Conservation (phyloP, 495 filamentous ascomycete genomes). For the Symbiotaphrina buchneri region DNA sequence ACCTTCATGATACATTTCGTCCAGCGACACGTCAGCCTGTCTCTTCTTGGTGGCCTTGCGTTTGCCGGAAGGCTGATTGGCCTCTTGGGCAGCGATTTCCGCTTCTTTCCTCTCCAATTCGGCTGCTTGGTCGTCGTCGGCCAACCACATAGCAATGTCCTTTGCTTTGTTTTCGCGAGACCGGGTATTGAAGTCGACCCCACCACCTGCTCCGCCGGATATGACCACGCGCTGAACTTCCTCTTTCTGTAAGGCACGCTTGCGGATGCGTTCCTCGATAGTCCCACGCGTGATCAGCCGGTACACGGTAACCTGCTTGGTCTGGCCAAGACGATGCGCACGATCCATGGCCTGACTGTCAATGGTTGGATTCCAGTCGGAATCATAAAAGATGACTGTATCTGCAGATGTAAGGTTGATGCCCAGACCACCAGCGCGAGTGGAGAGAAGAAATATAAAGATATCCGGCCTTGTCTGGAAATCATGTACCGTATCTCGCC, state of each 20-base stretch:
- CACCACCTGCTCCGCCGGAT: slow-evolving; percentile 58
- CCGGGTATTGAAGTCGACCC: slow-evolving; percentile 85
- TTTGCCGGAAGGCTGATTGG: slow-evolving; percentile 33
- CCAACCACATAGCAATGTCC: slow-evolving; percentile 92
- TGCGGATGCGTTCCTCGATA: slow-evolving; percentile 96
- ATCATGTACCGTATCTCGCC: slow-evolving; percentile 87
- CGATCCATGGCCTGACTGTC: slow-evolving; percentile 98
- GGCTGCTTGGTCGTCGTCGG: slow-evolving; percentile 84
- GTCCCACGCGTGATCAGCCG: slow-evolving; percentile 92
- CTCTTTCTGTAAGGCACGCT: slow-evolving; percentile 94
- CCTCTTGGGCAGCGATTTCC: slow-evolving; percentile 41
- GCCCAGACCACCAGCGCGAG: slow-evolving; percentile 88
- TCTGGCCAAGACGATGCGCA: slow-evolving; percentile 93
- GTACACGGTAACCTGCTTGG: slow-evolving; percentile 88
- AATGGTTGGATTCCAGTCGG: slow-evolving; percentile 98
- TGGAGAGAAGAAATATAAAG: slow-evolving; percentile 90
- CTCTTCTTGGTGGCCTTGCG: slow-evolving; percentile 12
- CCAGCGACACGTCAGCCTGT: slow-evolving; percentile 43
- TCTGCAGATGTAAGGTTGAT: slow-evolving; percentile 87
- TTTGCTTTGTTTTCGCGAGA: slow-evolving; percentile 79
- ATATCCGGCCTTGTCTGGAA: slow-evolving; percentile 86
- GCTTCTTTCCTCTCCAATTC: slow-evolving; percentile 76
- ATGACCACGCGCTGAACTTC: slow-evolving; percentile 98
- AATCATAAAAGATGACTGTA: slow-evolving; percentile 99
- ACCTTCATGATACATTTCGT: slow-evolving; percentile 99